Evolutionary conservation across 169 alveolate species (phyloP), one percentile per base, ranked within the genome.

Genomic region (Fabrea salina): DNA sequence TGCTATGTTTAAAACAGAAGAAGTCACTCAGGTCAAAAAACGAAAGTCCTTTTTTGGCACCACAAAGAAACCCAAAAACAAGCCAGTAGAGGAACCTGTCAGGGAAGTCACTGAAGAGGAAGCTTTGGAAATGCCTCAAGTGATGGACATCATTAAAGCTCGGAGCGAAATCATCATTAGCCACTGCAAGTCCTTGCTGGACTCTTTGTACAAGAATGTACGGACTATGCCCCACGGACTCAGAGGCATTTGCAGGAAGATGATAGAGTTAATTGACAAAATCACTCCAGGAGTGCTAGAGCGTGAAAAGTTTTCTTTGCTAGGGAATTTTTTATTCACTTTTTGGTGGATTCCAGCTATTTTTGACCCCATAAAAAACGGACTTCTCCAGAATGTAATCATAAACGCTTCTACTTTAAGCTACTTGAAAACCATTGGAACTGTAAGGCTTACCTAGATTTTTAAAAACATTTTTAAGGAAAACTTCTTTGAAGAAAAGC

Each of bases 321-420:
- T 61, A 32, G 74, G 74, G 0, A 35, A n/a, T 13, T 32, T 61
- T 27, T 37, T 61, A 2, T 61, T 61, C 32, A 61, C 74, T 30
- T 61, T 30, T 27, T 61, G 74, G 74, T 61, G 74, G 74, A 61
- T 61, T 27, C 74, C 74, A 16, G 74, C 74, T 16, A 61, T 61
- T 61, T 16, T 61, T 1, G 74, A 61, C 49, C 74, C 74, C 39
- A 61, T 61, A 7, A 61, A 61, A 37, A 61, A 30, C 32, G 74
- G 74, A 0, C 32, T 61, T 0, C 50, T 61, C 13, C 74, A 61
- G 39, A 61, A 61, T 35, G 74, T 61, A 30, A 61, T 61, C 11
- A 61, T 61, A 3, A 22, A 61, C 49, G 19, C 41, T 16, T 16
- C 19, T 2, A 61, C 74, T 3, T 37, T 61, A 16, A n/a, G 53